Percentiles rank a stretch among this genome's conserved stretches.
These are phyloP conservation scores for Marchantia paleacea DNA, from an alignment of 225 moss, liverwort and hornwort species.

Conservation along the genomic window DNA sequence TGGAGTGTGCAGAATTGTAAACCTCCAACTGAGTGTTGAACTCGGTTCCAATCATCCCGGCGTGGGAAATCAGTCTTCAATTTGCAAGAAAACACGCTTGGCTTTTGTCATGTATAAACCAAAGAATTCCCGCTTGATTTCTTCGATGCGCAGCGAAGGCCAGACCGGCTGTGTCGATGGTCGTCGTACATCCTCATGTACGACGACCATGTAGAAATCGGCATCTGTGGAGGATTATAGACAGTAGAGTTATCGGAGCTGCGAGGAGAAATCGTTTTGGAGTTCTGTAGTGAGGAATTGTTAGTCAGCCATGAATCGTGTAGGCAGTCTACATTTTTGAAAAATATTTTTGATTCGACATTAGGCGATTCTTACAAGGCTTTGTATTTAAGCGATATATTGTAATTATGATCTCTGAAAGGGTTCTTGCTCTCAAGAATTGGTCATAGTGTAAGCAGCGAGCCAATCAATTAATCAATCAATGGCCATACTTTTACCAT, in stretches of 20 bases:
- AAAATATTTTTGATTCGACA: constrained; percentile 3
- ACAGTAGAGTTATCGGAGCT: not conserved
- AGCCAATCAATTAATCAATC: not conserved
- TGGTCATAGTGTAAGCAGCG: not conserved
- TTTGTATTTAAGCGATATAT: constrained; percentile 9
- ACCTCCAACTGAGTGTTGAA: not conserved
- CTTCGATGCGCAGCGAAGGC: constrained; percentile 1
- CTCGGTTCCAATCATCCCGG: not conserved
- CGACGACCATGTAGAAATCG: not conserved
- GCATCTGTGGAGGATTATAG: not conserved
- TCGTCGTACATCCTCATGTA: not conserved
- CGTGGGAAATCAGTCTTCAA: not conserved
- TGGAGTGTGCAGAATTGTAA: constrained; percentile 6
- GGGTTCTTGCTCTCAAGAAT: not conserved
- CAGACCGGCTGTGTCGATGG: not conserved
- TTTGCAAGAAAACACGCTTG: not conserved
- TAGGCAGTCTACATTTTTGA: constrained; percentile 9
- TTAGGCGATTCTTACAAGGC: constrained; percentile 10
- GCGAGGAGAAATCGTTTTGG: not conserved
- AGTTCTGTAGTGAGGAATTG: constrained; percentile 2
- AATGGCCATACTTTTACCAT: not conserved
- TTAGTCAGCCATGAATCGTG: not conserved
- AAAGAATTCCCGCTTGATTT: not conserved
- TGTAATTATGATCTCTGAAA: constrained; percentile 7
- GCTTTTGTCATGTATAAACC: constrained; percentile 8